phyloP scores from a whole-genome alignment of 1,284 basidiomycete genomes.

The Ustilago nuda region DNA sequence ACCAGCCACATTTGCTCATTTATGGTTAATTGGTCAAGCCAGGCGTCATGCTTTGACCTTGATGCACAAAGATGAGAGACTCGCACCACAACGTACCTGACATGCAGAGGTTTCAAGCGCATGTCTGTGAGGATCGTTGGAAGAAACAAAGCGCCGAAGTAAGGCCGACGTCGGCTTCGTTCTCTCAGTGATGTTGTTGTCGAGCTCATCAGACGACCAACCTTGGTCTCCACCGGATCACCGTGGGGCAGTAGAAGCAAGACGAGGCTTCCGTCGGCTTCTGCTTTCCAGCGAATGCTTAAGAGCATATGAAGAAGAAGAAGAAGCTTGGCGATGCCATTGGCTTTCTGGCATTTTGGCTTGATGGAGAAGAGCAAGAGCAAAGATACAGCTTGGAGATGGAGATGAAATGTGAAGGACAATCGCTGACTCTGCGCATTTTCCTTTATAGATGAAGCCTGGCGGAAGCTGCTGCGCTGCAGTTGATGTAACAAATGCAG shows the following conservation, averaged over 20 bases:
- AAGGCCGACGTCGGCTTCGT: slow-evolving; percentile 9
- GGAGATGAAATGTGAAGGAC: slow-evolving; percentile 4
- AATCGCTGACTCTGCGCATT: background rate
- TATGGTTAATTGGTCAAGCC: background rate
- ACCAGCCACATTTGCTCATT: slow-evolving; percentile 8
- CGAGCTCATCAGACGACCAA: slow-evolving; percentile 1
- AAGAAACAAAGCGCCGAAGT: slow-evolving; percentile 4
- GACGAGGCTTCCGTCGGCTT: slow-evolving; percentile 26
- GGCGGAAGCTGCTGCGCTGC: slow-evolving; percentile 10
- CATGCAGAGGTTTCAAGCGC: background rate
- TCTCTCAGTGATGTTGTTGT: background rate
- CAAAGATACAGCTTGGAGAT: background rate
- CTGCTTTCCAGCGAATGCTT: slow-evolving; percentile 3
- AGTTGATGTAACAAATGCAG: background rate
- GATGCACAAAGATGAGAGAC: slow-evolving; percentile 8
- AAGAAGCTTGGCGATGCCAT: background rate
- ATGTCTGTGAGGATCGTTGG: background rate
- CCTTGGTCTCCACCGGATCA: slow-evolving; percentile 13
- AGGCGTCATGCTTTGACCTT: background rate
- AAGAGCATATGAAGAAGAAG: background rate
- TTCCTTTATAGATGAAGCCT: background rate
- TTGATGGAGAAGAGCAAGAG: background rate
- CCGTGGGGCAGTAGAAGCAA: background rate
- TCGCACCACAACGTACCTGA: background rate
- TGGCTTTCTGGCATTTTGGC: slow-evolving; percentile 5